Base-by-base conservation (phyloP, 2,329 filamentous ascomycete genomes). In the Helotiales sp. region DNA sequence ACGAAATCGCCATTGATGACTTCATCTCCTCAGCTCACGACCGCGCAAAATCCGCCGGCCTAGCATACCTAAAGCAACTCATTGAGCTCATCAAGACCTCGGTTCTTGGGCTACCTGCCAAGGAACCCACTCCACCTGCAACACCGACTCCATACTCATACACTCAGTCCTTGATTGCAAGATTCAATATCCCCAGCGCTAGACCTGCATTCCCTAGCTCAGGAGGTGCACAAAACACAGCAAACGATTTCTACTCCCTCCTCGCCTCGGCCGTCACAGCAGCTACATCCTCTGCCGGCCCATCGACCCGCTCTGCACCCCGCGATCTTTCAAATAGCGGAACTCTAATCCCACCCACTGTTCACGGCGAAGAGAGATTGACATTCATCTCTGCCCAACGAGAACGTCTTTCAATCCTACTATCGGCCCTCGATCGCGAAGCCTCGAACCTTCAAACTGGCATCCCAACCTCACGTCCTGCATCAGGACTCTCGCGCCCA, bases 1-100 rank as follows among this genome's bases (percentile, higher is more conserved):
- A 99, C 74, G 95, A 98, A 75, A 74, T 81, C 42, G 85, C 90
- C 64, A 98, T 99, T 74, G 95, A 99, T 70, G 85, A 91, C 61
- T 88, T 96, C 70, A 97, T 98, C 73, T 87, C 87, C 63, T 83
- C 86, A 59, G 81, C 87, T 38, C 93, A 98, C 73, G 90, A 91
- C 65, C 86, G 87, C 57, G 84, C 91, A 61, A 90, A 87, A 75
- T 79, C 85, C 15, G 86, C 90, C 36, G 93, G 93, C 38, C 79
- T 96, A 58, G 80, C 86, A 66, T 93, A 92, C 72, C 74, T 93
- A 61, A 88, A 88, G 70, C 81, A 84, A 64, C 82, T 82, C 51
- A 84, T 93, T 66, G 88, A 91, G 64, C 74, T 85, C 60, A 75
- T 95, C 64, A 88, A 88, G 69, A 88, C 90, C 65, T 87, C 89